Base-by-base conservation (phyloP, 2,329 filamentous ascomycete species). In the Fusarium xylarioides region DNA sequence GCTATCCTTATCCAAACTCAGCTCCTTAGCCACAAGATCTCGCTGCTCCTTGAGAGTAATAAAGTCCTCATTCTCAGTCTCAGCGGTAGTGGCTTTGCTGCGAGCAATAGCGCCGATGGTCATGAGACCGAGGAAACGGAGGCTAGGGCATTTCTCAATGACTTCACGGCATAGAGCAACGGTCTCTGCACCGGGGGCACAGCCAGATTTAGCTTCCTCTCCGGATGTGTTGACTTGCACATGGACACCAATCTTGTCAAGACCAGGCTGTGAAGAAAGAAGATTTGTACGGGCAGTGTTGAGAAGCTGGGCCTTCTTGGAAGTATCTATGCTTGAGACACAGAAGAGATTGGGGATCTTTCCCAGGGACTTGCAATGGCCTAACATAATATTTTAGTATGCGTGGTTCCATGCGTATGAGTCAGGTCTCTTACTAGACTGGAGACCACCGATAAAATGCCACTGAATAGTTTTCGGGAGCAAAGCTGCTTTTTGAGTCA, bases 391-490 rank as follows among this genome's bases (percentile, higher is more conserved):
- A 26, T 49, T 54, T 78, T 19, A 78, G 63, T 42, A 40, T 53
- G 21, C 19, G 28, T 32, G 23, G 43, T 21, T 21, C 7, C 42
- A 19, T n/a, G 37, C 44, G 16, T 44, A 12, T 57, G n/a, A 46
- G 21, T 43, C 23, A 34, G 35, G 15, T 35, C 21, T 54, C 64
- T 52, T 73, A 89, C 88, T 86, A 19, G 93, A 95, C 83, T 99
- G 96, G 43, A 99, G 84, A 0, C 93, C 94, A 43, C 96, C 96
- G 80, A 98, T 99, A 82, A 98, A 98, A 83, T 99, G 96, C 96
- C 96, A 99, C 77, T 88, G 88, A 74, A 99, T 93, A 38, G 87
- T 88, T 49, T 84, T 84, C 0, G 96, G 95, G 16, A 99, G 88
- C 26, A 97, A 81, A 40, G 89, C 88, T 4, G 94, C 92, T 83